Evolutionary conservation across 2,329 filamentous ascomycete species (phyloP), one percentile per base, ranked within the genome.

Genomic region (Nakataea oryzae): DNA sequence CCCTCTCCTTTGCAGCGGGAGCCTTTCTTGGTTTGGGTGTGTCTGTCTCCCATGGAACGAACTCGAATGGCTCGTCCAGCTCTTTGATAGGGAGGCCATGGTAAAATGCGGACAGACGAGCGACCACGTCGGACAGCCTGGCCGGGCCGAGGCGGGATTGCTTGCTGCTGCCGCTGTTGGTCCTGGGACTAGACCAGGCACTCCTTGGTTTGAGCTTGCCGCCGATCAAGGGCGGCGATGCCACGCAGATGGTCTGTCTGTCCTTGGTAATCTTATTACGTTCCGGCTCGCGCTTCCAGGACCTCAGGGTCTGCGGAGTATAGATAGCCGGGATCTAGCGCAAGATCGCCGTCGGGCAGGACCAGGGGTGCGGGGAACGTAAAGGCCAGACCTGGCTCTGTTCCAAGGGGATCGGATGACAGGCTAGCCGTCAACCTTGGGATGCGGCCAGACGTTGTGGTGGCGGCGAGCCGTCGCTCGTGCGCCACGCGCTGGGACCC

Each of bases 351-450:
- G 2, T 74, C 76, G 0, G 86, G 86, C 0, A 89, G 72, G 0
- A 87, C 74, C 7, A 89, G 69, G 0, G 86, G 84, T 0, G 75
- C 82, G 0, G 85, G 86, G 64, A 86, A 89, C 0, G 74, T 71
- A 34, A 63, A 66, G 0, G 66, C 11, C 63, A 63, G 57, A 60
- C 63, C 6, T 9, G 26, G 14, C 54, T 26, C 54, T 29, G 12
- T 21, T 12, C 8, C 11, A 13, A 13, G 8, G 54, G n/a, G 3
- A 26, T 55, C 6, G 9, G n/a, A 55, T 28, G 9, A 24, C n/a
- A n/a, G 13, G 54, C n/a, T n/a, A 6, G 12, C 7, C 3, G 14
- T 24, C n/a, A 12, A 3, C 14, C 13, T 28, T 55, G 54, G 54
- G 54, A 28, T n/a, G 9, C 54, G 54, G 8, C 54, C 54, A 13